These are phyloP conservation scores for Candida ovalis DNA, from an alignment of 805 yeast genomes.

Conservation along the genomic window DNA sequence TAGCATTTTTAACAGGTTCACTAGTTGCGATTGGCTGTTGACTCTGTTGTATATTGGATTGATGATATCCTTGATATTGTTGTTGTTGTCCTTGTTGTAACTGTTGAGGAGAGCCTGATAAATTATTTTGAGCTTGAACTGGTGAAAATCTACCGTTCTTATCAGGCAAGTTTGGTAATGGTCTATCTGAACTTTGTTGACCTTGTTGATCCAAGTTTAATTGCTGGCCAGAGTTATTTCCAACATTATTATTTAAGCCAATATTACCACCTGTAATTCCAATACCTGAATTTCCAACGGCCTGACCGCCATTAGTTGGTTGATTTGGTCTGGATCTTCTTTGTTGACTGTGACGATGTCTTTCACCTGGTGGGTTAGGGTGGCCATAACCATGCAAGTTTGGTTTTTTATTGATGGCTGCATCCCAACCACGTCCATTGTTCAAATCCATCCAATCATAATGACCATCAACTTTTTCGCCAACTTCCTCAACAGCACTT, in stretches of 20 bases:
- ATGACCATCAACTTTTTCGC: constrained; percentile 75
- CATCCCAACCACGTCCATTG: constrained; percentile 96
- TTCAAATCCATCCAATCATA: constrained; percentile 98
- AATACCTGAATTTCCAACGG: constrained; percentile 11
- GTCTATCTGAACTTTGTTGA: constrained; percentile 26
- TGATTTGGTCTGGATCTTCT: constrained; percentile 30
- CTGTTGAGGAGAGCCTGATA: constrained; percentile 1
- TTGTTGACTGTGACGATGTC: constrained; percentile 40
- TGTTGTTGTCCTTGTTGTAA: constrained; percentile 12
- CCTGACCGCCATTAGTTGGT: constrained; percentile 4
- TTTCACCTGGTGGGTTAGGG: constrained; percentile 75
- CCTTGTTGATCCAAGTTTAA: constrained; percentile 9
- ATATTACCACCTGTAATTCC: constrained; percentile 16
- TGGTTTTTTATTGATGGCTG: constrained; percentile 82
- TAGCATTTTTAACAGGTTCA: constrained; percentile 15
- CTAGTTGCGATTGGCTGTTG: constrained; percentile 22
- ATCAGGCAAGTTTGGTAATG: constrained; percentile 33
- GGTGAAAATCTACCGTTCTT: constrained; percentile 23
- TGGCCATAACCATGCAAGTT: constrained; percentile 95
- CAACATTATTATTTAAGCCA: constrained; percentile 12
- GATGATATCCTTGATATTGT: constrained; percentile 16
- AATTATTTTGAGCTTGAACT: constrained; percentile 5
- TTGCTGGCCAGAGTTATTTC: constrained; percentile 6
- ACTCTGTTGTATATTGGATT: constrained; percentile 12
- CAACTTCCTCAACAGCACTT: constrained; percentile 69